Percentiles rank a stretch among this genome's conserved stretches.
Evolutionary conservation across 129 eudicot species (phyloP).

Genomic region (Gnaphalium uliginosum): DNA sequence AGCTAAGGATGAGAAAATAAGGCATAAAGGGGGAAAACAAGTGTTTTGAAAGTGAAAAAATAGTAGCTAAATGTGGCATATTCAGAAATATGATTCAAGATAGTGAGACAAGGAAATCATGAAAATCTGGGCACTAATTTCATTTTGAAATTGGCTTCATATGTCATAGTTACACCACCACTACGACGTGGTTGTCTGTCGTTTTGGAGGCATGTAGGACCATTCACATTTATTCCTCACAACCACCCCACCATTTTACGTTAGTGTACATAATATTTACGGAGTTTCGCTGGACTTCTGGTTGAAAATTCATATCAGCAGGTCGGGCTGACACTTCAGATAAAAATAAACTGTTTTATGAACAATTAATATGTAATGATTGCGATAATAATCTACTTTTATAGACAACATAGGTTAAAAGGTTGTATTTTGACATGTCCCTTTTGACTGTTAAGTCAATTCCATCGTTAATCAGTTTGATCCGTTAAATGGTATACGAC

Average conservation of each 20-base stretch:
- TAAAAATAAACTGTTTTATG: too few species aligned
- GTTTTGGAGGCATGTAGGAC: conserved; percentile 47
- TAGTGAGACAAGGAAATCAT: conserved; percentile 59
- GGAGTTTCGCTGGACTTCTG: not conserved
- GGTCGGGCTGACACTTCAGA: too few species aligned
- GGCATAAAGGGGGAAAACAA: conserved; percentile 18
- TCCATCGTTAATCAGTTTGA: too few species aligned
- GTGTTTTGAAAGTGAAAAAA: conserved; percentile 22
- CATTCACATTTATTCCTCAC: conserved; percentile 21
- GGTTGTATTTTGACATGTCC: too few species aligned
- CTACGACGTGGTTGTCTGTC: conserved; percentile 54
- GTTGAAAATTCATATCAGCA: too few species aligned
- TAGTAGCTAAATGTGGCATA: conserved; percentile 21
- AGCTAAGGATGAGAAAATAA: not conserved
- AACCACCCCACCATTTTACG: conserved; percentile 19
- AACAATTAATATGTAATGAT: too few species aligned
- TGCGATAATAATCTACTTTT: too few species aligned
- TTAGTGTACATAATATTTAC: not conserved
- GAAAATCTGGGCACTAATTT: conserved; percentile 37
- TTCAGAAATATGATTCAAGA: conserved; percentile 35
- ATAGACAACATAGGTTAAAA: too few species aligned
- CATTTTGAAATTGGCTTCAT: conserved; percentile 37
- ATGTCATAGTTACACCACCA: conserved; percentile 41
- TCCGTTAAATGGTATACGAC: too few species aligned
- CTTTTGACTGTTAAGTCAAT: too few species aligned